phyloP scores from a whole-genome alignment of 2,329 filamentous ascomycete species.

The Purpureocillium lavendulum region DNA sequence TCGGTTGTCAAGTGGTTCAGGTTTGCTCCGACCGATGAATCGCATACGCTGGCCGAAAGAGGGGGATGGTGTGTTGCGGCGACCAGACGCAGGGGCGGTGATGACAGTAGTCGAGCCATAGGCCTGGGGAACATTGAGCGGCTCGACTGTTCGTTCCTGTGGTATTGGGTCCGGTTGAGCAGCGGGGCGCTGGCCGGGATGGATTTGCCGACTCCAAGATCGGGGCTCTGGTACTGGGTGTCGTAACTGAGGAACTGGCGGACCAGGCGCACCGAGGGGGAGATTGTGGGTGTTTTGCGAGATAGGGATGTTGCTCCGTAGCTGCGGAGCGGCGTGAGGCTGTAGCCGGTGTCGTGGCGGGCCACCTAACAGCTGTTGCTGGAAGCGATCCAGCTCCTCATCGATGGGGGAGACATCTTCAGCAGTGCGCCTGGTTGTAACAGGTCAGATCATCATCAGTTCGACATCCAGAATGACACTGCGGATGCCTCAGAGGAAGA shows the following conservation, averaged over 20 bases:
- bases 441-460: not conserved
- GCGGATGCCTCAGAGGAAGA: not conserved
- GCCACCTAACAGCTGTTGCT: constrained; percentile 14
- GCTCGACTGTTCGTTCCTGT: not conserved
- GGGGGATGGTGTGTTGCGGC: constrained; percentile 15
- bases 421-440: constrained; percentile 12
- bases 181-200: not conserved
- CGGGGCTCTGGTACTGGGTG: not conserved
- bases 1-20: constrained; percentile 30
- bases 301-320: constrained; percentile 1
- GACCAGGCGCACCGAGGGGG: not conserved
- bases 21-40: constrained; percentile 24
- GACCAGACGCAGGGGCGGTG: constrained; percentile 12
- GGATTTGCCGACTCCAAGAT: not conserved
- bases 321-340: constrained; percentile 7
- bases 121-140: not conserved
- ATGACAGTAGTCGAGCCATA: constrained; percentile 15
- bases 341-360: constrained; percentile 6
- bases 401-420: constrained; percentile 46
- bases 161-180: not conserved
- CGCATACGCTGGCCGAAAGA: constrained; percentile 26
- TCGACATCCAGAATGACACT: not conserved
- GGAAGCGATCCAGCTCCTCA: constrained; percentile 29
- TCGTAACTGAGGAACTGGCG: not conserved
- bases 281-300: not conserved